Base-by-base conservation (phyloP, 176 grass and related monocot genomes). In the Eragrostis curvula region DNA sequence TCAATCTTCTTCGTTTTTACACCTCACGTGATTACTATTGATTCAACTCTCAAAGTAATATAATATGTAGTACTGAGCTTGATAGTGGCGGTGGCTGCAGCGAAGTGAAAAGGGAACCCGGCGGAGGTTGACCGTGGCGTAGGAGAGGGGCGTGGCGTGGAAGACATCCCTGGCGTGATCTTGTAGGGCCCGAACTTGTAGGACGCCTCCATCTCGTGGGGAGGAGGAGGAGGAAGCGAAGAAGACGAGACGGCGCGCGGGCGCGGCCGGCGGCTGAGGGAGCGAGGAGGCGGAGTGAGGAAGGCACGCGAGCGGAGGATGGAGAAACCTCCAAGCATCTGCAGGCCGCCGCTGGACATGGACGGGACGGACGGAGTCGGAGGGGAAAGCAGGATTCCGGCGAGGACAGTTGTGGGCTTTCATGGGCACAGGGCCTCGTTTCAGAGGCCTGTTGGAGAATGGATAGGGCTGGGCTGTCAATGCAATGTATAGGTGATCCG, bases 81-180 rank as follows among this genome's bases (percentile, higher is more conserved):
- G 32, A 21, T 20, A 17, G 36, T 17, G 1, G 49, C 49, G 5
- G 17, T 7, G 6, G 27, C 45, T n/a, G 1, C 41, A 59, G 32
- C 14, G 9, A 62, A 65, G 70, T 8, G 18, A 7, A 46, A 17
- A 16, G 43, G 17, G 71, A 39, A 97, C 79, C 13, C 91, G 94
- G 2, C 89, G 86, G 81, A 97, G 91, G 43, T 97, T 97, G 78
- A 97, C 92, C 90, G 94, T 94, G 80, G 88, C 94, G 82, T 85
- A 97, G 87, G 91, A 92, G 73, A 92, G 87, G 56, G 87, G 59
- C 27, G 92, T 94, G 85, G 92, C 70, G 85, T 86, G 84, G 89
- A 97, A 94, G 21, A 97, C 89, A 85, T 97, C 91, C 61, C 83
- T 87, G 24, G 42, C 64, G 68, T 90, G 68, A 97, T 97, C 85